Base-by-base conservation (phyloP, 257 asterid genomes). In the Mentha longifolia region DNA sequence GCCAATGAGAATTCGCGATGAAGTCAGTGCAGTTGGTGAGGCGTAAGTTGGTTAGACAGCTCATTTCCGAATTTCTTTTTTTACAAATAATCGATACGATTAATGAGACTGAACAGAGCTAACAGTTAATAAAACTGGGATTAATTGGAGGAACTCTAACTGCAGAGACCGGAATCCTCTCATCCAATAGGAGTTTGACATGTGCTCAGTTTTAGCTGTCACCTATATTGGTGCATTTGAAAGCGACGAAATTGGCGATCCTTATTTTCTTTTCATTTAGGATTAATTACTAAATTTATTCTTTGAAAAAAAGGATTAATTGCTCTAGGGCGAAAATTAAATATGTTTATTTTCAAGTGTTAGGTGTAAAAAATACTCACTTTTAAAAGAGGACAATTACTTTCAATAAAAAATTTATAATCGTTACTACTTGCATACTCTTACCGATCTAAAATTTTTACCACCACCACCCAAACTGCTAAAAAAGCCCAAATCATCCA, bases 41-140 rank as follows among this genome's bases (percentile, higher is more conserved):
- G 65, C 70, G 58, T 35, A 56, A 62, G 37, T 43, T 75, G 65
- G 67, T 72, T 61, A 65, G 9, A 63, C 30, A 19, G n/a, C 86
- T 75, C 86, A 82, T 82, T 67, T 71, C 69, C 74, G 71, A 45
- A 49, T 3, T 35, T 35, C 8, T 35, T 35, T 35, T 4, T 28
- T 17, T 30, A 47, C 57, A 61, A 47, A 37, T 61, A 41, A 65
- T 65, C 74, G 52, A 71, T 39, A 47, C 9, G 63, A 46, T 63
- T 60, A 35, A 68, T 39, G 71, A 56, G 56, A 63, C 51, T 25
- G 55, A 50, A 71, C 20, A 16, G 45, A 10, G 16, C 14, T 39
- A 31, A 4, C 37, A 13, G 3, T 14, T 57, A 37, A 58, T 37
- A 43, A 28, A 57, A 56, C 17, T 68, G 76, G 31, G 42, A 20